phyloP scores from a whole-genome alignment of 1,139 yeast genomes.

The Candida sp. region DNA sequence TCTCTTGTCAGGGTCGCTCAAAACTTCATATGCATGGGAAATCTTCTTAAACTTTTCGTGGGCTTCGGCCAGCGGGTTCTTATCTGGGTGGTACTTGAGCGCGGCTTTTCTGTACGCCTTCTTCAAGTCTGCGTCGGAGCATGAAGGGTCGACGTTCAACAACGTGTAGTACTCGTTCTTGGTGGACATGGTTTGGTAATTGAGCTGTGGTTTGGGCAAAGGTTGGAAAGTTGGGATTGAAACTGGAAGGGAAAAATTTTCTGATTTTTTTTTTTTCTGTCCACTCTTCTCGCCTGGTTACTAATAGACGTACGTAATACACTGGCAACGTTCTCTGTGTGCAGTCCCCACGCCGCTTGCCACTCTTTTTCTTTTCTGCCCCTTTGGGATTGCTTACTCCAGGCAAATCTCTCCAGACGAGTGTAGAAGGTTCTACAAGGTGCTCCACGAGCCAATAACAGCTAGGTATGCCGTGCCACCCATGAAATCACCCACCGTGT shows the following conservation, averaged over 20 bases:
- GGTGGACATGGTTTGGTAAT: neutral
- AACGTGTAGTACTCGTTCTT: slow-evolving; percentile 1
- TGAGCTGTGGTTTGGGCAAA: neutral
- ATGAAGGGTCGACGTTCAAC: slow-evolving; percentile 80
- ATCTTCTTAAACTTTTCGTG: slow-evolving; percentile 96
- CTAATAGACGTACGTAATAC: neutral
- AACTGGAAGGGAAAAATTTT: neutral
- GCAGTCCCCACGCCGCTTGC: neutral
- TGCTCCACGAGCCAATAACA: too few species aligned
- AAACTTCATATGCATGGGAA: slow-evolving; percentile 87
- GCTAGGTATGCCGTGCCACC: too few species aligned
- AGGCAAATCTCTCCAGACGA: too few species aligned
- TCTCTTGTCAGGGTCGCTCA: slow-evolving; percentile 89
- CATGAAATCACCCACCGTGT: too few species aligned
- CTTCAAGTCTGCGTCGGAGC: slow-evolving; percentile 84
- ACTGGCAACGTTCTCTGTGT: neutral
- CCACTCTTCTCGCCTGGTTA: neutral
- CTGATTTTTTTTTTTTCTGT: neutral
- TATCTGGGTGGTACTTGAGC: slow-evolving; percentile 94
- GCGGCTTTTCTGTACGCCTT: slow-evolving; percentile 97
- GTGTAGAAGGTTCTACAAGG: too few species aligned
- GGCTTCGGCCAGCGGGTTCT: slow-evolving; percentile 77
- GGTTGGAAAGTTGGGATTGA: neutral
- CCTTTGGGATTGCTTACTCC: too few species aligned
- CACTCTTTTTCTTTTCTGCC: neutral